Evolutionary conservation across 2,329 filamentous ascomycete genomes (phyloP).

Genomic region (Alternaria rosae): DNA sequence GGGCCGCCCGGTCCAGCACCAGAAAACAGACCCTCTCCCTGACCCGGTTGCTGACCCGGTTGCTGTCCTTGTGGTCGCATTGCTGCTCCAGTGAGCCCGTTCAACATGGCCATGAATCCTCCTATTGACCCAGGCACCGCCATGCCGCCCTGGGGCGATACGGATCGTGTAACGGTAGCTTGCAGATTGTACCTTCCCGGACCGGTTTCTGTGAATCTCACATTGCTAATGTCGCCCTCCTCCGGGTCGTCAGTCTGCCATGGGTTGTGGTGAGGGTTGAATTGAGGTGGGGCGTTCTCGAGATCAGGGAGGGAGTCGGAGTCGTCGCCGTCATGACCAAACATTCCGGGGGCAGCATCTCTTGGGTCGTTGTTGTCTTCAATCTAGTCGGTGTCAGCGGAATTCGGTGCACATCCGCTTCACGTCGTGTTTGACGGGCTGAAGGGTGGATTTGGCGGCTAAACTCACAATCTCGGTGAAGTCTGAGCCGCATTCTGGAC

Average conservation of each 20-base stretch:
- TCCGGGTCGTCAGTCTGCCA: conserved; percentile 60
- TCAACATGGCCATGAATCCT: conserved; percentile 57
- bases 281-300: conserved; percentile 29
- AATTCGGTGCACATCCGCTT: background rate
- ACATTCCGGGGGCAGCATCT: conserved; percentile 36
- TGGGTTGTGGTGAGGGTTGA: conserved; percentile 56
- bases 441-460: conserved; percentile 15
- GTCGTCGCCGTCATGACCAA: conserved; percentile 39
- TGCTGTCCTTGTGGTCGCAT: conserved; percentile 16
- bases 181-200: conserved; percentile 47
- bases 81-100: conserved; percentile 52
- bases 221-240: conserved; percentile 58
- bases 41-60: conserved; percentile 24
- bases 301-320: conserved; percentile 37
- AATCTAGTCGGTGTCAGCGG: conserved; percentile 49
- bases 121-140: conserved; percentile 43
- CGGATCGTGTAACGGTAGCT: conserved; percentile 44
- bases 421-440: conserved; percentile 6
- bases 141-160: conserved; percentile 35
- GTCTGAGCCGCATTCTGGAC: conserved; percentile 79
- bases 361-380: conserved; percentile 70
- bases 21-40: conserved; percentile 24
- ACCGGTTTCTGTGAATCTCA: conserved; percentile 51
- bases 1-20: conserved; percentile 10
- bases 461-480: conserved; percentile 83